Base-by-base conservation (phyloP, 1,284 basidiomycete genomes). In the Puccinia coronata region DNA sequence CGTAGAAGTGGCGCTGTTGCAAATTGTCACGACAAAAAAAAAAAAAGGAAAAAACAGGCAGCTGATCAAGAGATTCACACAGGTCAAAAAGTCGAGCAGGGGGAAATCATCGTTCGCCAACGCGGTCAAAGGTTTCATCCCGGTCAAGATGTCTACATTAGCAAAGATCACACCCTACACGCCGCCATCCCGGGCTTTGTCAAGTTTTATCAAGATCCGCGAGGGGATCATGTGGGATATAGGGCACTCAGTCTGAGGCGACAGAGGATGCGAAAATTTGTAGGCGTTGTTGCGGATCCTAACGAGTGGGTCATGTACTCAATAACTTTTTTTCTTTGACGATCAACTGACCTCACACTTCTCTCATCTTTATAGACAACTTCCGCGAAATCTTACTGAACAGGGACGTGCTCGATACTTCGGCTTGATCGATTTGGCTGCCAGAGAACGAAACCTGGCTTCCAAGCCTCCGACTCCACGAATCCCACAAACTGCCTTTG, bases 81-180 rank as follows among this genome's bases (percentile, higher is more conserved):
- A 92, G 95, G 96, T 86, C 91, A 97, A 87, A 90, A 89, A 86
- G 95, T 97, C 25, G 90, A 93, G 41, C 93, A 95, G 12, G 95
- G 96, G 69, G 93, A 96, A 87, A 96, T 98, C 84, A 92, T 98
- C 85, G 91, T 97, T 53, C 90, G 95, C 71, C 95, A 98, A 87
- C 90, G 96, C 83, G 96, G 96, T 14, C 91, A 92, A 0, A 88
- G 91, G 77, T 95, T 96, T 87, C 93, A 95, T 85, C 91, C 96
- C 1, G 95, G 95, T 0, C 93, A 95, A 87, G 91, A 97, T 87
- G 94, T 94, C 90, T 87, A 69, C 80, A 92, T 93, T 85, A 96
- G 95, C 39, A 91, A 92, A 82, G 95, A 98, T 87, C 93, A 96
- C 86, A 98, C 96, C 0, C 89, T 98, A 80, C 96, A 92, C 85